phyloP scores from a whole-genome alignment of 2,329 filamentous ascomycete species.

The Fonsecaea erecta region DNA sequence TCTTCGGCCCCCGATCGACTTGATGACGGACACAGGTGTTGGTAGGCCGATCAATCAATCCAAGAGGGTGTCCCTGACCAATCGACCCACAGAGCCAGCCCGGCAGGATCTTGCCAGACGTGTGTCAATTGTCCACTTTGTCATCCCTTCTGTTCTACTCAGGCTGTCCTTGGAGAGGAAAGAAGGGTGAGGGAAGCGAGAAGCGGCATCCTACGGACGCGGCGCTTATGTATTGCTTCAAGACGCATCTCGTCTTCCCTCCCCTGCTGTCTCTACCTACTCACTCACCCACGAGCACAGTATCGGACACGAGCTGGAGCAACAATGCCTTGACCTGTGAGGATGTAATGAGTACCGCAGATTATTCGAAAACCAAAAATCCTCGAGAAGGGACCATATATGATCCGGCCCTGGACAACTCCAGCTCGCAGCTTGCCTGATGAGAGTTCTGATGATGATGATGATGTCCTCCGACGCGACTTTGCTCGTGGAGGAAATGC shows the following conservation, averaged over 20 bases:
- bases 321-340: too few species aligned
- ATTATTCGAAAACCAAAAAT: too few species aligned
- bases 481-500: too few species aligned
- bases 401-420: too few species aligned
- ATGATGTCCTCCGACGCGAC: too few species aligned
- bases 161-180: neutral
- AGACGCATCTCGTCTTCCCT: neutral
- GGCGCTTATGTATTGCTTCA: neutral
- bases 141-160: neutral
- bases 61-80: neutral
- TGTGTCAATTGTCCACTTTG: neutral
- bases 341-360: too few species aligned
- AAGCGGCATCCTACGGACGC: neutral
- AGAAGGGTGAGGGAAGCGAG: neutral
- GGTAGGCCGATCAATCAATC: neutral
- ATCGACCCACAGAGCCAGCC: neutral
- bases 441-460: too few species aligned
- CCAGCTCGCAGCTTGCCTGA: too few species aligned
- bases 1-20: neutral
- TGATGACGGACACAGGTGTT: neutral
- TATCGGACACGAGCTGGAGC: too few species aligned
- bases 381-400: too few species aligned
- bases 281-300: too few species aligned
- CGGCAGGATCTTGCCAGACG: neutral
- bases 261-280: too few species aligned